These are phyloP conservation scores for Sicyos edulis DNA, from an alignment of 306 rosid genomes.

Conservation along the genomic window DNA sequence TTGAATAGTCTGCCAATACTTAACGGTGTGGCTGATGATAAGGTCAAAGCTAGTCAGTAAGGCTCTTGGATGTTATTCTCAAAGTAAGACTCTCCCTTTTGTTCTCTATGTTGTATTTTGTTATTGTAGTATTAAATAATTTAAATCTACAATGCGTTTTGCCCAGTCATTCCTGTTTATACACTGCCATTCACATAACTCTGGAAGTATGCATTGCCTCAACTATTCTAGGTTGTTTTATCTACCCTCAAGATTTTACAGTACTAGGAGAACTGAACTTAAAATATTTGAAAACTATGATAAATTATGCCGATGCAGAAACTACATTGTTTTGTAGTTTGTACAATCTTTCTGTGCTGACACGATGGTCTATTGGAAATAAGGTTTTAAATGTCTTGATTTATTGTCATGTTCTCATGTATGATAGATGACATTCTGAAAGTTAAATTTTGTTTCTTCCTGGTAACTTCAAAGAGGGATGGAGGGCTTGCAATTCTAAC, in stretches of 20 bases:
- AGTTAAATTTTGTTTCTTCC: slow-evolving; percentile 1
- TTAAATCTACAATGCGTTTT: slow-evolving; percentile 14
- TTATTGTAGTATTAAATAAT: slow-evolving; percentile 29
- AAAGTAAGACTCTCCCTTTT: slow-evolving; percentile 28
- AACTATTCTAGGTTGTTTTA: not conserved
- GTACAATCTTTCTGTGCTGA: not conserved
- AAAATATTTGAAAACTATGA: not conserved
- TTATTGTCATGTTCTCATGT: not conserved
- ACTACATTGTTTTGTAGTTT: not conserved
- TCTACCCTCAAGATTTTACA: not conserved
- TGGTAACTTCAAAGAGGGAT: not conserved
- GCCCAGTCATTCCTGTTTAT: not conserved
- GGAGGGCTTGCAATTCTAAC: not conserved
- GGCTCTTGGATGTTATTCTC: slow-evolving; percentile 18
- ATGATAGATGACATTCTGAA: not conserved
- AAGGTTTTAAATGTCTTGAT: not conserved
- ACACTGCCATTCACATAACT: not conserved
- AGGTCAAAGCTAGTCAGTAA: slow-evolving; percentile 64
- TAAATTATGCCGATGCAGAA: not conserved
- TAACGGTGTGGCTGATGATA: slow-evolving; percentile 74
- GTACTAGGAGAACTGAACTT: not conserved
- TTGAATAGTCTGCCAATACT: slow-evolving; percentile 82
- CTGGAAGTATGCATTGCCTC: too few relatives aligned
- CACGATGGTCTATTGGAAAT: not conserved
- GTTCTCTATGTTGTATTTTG: slow-evolving; percentile 28